Evolutionary conservation across 1,284 basidiomycete genomes (phyloP).

Genomic region (Moniliella sp.): DNA sequence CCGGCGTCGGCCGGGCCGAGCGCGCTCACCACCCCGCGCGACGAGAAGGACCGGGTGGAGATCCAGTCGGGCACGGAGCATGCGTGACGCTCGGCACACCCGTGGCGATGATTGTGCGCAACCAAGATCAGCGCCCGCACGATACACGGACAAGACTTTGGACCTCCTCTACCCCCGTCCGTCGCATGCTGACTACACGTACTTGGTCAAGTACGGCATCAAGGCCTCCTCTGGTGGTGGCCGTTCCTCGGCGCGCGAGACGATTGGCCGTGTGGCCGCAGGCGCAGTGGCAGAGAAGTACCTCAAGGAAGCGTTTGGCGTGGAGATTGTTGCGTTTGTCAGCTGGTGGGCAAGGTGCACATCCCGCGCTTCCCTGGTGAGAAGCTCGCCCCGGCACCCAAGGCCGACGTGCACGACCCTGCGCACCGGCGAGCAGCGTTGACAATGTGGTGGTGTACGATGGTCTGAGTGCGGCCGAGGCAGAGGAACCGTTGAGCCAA

Average conservation of each 20-base stretch:
- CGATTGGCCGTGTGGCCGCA: slow-evolving; percentile 87
- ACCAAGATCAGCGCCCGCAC: slow-evolving; percentile 92
- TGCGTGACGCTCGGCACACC: slow-evolving; percentile 91
- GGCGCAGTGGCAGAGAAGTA: slow-evolving; percentile 96
- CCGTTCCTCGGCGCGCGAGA: slow-evolving; percentile 87
- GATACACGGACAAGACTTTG: slow-evolving; percentile 76
- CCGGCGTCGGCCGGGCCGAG: slow-evolving; percentile 78
- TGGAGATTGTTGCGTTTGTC: slow-evolving; percentile 92
- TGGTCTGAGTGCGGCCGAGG: slow-evolving; percentile 47
- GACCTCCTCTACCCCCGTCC: slow-evolving; percentile 88
- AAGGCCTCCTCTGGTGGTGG: slow-evolving; percentile 93
- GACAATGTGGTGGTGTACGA: slow-evolving; percentile 33
- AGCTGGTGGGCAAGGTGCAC: slow-evolving; percentile 77
- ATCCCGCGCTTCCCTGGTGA: slow-evolving; percentile 38
- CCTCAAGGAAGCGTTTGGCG: slow-evolving; percentile 61
- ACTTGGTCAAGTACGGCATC: slow-evolving; percentile 87
- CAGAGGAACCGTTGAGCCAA: slow-evolving; percentile 55
- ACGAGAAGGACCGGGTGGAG: slow-evolving; percentile 85
- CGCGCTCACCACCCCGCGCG: slow-evolving; percentile 76
- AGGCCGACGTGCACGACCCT: not conserved
- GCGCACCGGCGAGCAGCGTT: slow-evolving; percentile 19
- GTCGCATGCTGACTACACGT: slow-evolving; percentile 93
- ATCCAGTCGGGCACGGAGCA: slow-evolving; percentile 83
- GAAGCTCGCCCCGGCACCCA: slow-evolving; percentile 6
- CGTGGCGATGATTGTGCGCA: slow-evolving; percentile 79